A percentile compares a stretch with the other conserved stretches of the same genome.
phyloP scores from a whole-genome alignment of 345 rosid species.

The Citrus inodora region DNA sequence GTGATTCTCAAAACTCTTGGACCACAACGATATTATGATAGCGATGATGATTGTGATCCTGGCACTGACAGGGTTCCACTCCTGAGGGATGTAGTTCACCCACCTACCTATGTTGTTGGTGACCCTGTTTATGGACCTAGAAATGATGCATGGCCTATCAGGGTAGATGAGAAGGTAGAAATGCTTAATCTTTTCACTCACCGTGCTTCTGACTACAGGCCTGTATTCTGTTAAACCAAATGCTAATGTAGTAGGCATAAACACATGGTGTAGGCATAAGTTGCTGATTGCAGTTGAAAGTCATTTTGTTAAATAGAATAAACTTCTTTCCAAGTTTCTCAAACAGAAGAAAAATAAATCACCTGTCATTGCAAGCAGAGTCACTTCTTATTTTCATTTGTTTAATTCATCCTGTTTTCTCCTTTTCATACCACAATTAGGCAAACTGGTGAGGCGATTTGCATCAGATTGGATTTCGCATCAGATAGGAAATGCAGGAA shows the following conservation, averaged over 20 bases:
- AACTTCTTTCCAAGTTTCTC: background rate
- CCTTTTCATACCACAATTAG: background rate
- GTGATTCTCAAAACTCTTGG: constrained; percentile 74
- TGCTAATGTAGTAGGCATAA: background rate
- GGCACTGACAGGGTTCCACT: constrained; percentile 67
- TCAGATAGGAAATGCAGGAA: constrained; percentile 1
- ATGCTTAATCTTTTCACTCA: background rate
- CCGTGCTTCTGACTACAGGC: background rate
- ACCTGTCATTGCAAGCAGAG: background rate
- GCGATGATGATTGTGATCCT: constrained; percentile 63
- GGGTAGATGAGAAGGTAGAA: constrained; percentile 53
- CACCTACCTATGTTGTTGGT: constrained; percentile 54
- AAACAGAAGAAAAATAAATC: background rate
- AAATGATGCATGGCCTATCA: constrained; percentile 48
- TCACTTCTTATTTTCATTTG: background rate
- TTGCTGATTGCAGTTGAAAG: background rate
- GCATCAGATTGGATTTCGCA: background rate
- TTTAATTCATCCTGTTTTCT: background rate
- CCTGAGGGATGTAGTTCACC: constrained; percentile 46
- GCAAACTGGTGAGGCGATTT: constrained; percentile 15
- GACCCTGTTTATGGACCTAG: constrained; percentile 59
- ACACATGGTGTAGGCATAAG: background rate
- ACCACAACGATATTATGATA: constrained; percentile 64
- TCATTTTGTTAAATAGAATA: background rate
- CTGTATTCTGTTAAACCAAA: background rate